Conservation (phyloP, 306 rosid species). For the Dryas drummondii region DNA sequence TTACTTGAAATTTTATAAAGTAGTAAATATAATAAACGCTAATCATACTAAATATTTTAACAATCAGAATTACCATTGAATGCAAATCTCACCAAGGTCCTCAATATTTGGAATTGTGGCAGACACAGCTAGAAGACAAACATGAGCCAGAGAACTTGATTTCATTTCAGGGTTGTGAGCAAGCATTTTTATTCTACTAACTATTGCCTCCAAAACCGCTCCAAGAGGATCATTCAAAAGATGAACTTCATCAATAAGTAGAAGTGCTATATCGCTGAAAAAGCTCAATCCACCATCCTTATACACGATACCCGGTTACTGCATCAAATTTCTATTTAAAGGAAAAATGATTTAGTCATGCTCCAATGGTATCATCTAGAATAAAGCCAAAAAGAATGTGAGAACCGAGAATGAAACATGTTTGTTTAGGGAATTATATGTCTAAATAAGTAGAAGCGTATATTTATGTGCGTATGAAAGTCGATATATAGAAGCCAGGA, state of each 20-base stretch:
- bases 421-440: neutral
- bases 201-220: constrained; percentile 91
- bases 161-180: constrained; percentile 73
- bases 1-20: constrained; percentile 26
- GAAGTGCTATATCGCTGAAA: constrained; percentile 85
- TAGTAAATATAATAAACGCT: neutral
- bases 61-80: neutral
- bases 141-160: constrained; percentile 64
- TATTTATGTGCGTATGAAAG: neutral
- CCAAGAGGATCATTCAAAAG: constrained; percentile 96
- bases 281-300: constrained; percentile 87
- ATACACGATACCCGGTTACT: constrained; percentile 71
- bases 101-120: constrained; percentile 96
- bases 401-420: neutral
- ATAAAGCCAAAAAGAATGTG: constrained; percentile 19
- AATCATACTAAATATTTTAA: neutral
- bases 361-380: constrained; percentile 22
- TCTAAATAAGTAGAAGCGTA: neutral
- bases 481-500: neutral
- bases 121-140: constrained; percentile 82
- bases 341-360: constrained; percentile 27
- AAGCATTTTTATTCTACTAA: constrained; percentile 88
- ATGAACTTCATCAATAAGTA: constrained; percentile 96
- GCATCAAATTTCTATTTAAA: constrained; percentile 85
- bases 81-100: constrained; percentile 75